phyloP scores from a whole-genome alignment of 2,329 filamentous ascomycete species.

The Plectosphaerella sp. region DNA sequence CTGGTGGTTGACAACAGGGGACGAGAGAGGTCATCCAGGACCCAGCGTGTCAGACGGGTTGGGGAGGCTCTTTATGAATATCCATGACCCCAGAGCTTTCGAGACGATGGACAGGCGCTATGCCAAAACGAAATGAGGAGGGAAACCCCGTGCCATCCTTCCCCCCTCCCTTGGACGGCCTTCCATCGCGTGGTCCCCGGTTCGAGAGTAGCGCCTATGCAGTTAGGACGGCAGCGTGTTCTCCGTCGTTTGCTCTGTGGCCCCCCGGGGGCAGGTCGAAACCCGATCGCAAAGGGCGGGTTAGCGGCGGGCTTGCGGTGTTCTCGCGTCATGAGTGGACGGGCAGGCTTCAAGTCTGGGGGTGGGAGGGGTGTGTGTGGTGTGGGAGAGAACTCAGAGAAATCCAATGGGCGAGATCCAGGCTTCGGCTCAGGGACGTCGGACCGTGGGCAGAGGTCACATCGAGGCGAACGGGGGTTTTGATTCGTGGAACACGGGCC shows the following conservation, averaged over 20 bases:
- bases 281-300: conserved; percentile 2
- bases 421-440: conserved; percentile 2
- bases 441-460: not conserved
- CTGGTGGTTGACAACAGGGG: not conserved
- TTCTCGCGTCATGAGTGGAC: conserved; percentile 1
- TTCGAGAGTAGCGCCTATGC: not conserved
- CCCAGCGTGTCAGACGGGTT: not conserved
- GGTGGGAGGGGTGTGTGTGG: not conserved
- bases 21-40: not conserved
- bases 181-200: not conserved
- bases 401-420: not conserved
- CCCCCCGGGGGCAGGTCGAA: conserved; percentile 1
- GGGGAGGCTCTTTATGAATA: not conserved
- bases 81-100: not conserved
- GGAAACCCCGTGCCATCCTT: not conserved
- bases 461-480: not conserved
- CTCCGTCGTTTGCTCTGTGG: not conserved
- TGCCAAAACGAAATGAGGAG: not conserved
- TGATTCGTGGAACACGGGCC: conserved; percentile 1
- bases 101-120: not conserved
- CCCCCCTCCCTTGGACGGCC: not conserved
- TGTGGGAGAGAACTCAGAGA: not conserved
- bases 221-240: not conserved
- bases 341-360: not conserved
- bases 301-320: conserved; percentile 4